phyloP scores from a whole-genome alignment of 1,284 basidiomycete species.

The Melanopsichium pennsylvanicum region DNA sequence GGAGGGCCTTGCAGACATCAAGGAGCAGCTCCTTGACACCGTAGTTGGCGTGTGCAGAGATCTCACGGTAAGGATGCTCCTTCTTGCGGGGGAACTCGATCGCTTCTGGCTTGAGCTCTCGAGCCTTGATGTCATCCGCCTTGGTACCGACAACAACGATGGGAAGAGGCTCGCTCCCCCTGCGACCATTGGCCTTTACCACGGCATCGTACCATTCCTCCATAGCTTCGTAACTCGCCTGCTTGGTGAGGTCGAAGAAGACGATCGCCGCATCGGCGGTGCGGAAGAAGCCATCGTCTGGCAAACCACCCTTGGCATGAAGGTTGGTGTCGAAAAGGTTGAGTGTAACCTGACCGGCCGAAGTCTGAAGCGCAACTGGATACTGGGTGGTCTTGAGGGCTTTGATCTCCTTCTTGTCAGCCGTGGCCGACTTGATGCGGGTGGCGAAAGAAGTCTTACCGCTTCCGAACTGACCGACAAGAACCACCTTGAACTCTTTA shows the following conservation, averaged over 20 bases:
- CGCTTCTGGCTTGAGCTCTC: slow-evolving; percentile 43
- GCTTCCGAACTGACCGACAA: slow-evolving; percentile 40
- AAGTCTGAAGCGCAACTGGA: slow-evolving; percentile 36
- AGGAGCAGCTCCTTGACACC: slow-evolving; percentile 47
- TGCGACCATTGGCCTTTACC: slow-evolving; percentile 40
- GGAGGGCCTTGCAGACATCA: slow-evolving; percentile 41
- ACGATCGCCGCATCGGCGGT: slow-evolving; percentile 39
- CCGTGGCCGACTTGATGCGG: slow-evolving; percentile 38
- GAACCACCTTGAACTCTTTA: slow-evolving; percentile 47
- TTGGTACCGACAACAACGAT: slow-evolving; percentile 43
- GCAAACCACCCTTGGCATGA: slow-evolving; percentile 46
- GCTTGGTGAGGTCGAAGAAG: slow-evolving; percentile 40
- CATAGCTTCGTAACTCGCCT: slow-evolving; percentile 41
- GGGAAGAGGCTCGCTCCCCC: slow-evolving; percentile 43
- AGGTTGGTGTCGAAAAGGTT: slow-evolving; percentile 46
- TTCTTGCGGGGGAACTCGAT: slow-evolving; percentile 50
- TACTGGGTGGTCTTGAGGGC: slow-evolving; percentile 46
- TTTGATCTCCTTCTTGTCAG: slow-evolving; percentile 42
- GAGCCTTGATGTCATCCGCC: slow-evolving; percentile 46
- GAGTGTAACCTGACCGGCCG: slow-evolving; percentile 36
- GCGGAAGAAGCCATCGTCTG: slow-evolving; percentile 48
- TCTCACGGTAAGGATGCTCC: slow-evolving; percentile 46
- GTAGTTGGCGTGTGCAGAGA: slow-evolving; percentile 44
- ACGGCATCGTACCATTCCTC: slow-evolving; percentile 48
- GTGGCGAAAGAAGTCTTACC: slow-evolving; percentile 49